phyloP scores from a whole-genome alignment of 306 rosid species.

The Heteromeles arbutifolia region DNA sequence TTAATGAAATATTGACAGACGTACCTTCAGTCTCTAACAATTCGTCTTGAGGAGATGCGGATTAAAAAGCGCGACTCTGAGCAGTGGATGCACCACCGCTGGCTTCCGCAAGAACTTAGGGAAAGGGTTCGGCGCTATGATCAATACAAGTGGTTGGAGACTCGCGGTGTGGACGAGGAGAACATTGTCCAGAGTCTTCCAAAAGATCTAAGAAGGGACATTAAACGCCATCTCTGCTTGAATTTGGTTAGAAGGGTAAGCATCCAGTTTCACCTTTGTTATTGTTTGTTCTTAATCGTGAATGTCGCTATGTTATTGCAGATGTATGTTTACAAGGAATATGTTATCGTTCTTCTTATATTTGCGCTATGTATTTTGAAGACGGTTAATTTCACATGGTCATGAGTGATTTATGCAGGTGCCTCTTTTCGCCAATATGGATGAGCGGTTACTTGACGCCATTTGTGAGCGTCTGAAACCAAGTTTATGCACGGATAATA shows the following conservation, averaged over 20 bases:
- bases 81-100: constrained; percentile 63
- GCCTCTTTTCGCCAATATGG: constrained; percentile 88
- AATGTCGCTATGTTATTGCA: not conserved
- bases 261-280: not conserved
- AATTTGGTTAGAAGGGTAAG: constrained; percentile 88
- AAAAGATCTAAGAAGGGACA: constrained; percentile 52
- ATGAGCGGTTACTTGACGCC: constrained; percentile 84
- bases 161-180: constrained; percentile 57
- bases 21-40: constrained; percentile 47
- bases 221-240: constrained; percentile 53
- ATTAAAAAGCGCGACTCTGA: constrained; percentile 52
- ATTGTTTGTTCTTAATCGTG: not conserved
- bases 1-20: constrained; percentile 29
- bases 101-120: constrained; percentile 50
- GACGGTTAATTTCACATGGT: not conserved
- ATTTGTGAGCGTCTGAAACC: constrained; percentile 89
- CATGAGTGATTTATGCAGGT: constrained; percentile 35
- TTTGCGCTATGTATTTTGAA: not conserved
- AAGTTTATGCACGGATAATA: constrained; percentile 58
- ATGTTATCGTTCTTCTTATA: not conserved
- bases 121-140: constrained; percentile 49
- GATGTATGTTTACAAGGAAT: too few species aligned
- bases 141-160: constrained; percentile 56
- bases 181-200: constrained; percentile 44
- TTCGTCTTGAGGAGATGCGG: constrained; percentile 56